Conservation (phyloP, 176 grass and related monocot genomes). For the Dendrocalamus sinicus region DNA sequence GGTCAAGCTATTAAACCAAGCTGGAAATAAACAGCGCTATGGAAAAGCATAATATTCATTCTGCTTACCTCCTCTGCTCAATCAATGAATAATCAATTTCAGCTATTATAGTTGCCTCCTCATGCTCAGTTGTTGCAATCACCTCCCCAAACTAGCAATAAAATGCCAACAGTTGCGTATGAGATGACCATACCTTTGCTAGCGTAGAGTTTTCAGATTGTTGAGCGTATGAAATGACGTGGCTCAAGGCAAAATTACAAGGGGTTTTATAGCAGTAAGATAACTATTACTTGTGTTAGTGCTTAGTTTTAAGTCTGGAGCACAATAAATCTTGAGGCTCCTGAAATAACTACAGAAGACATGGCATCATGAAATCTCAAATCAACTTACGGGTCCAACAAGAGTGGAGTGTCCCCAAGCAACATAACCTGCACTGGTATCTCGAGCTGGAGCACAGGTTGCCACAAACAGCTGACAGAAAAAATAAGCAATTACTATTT, state of each 20-base stretch:
- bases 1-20: not conserved
- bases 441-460: slow-evolving; percentile 80
- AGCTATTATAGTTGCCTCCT: slow-evolving; percentile 63
- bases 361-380: not conserved
- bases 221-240: not conserved
- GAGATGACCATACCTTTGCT: not conserved
- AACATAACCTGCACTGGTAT: slow-evolving; percentile 69
- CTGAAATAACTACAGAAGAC: not conserved
- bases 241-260: not conserved
- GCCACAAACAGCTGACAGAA: slow-evolving; percentile 67
- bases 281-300: not conserved
- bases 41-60: not conserved
- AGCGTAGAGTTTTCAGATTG: not conserved
- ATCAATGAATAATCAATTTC: slow-evolving; percentile 95
- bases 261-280: not conserved
- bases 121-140: slow-evolving; percentile 80
- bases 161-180: slow-evolving; percentile 5
- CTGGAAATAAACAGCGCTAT: not conserved
- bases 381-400: slow-evolving; percentile 83
- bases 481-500: slow-evolving; percentile 10
- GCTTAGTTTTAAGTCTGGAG: slow-evolving; percentile 9
- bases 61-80: slow-evolving; percentile 70
- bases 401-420: slow-evolving; percentile 96
- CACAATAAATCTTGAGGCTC: not conserved
- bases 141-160: slow-evolving; percentile 89